Percentiles rank a stretch among this genome's conserved stretches.
Conservation (phyloP, 345 rosid genomes). For the Gossypium stocksii region DNA sequence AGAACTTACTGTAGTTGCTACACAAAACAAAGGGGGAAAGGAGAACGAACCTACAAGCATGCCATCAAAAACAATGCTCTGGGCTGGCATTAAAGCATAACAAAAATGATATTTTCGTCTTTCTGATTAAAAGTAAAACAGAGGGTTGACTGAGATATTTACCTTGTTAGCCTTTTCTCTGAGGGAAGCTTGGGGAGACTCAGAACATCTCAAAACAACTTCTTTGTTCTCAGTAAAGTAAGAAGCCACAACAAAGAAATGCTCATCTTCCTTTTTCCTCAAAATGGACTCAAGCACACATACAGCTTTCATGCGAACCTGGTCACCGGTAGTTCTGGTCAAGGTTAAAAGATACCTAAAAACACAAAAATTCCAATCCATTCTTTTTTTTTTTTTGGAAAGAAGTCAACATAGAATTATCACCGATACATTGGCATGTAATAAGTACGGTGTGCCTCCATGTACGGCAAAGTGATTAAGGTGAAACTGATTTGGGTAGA, state of each 20-base stretch:
- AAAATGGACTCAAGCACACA: conserved; percentile 87
- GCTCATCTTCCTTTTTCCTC: conserved; percentile 74
- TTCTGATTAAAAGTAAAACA: not conserved
- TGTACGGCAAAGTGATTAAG: not conserved
- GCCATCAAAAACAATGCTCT: not conserved
- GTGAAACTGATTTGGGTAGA: not conserved
- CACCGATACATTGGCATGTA: not conserved
- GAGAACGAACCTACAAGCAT: not conserved
- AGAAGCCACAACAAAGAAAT: conserved; percentile 55
- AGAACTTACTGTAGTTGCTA: not conserved
- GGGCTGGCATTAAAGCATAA: not conserved
- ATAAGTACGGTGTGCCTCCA: not conserved
- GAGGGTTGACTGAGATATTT: conserved; percentile 9
- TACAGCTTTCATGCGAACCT: conserved; percentile 91
- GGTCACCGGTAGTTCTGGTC: conserved; percentile 23
- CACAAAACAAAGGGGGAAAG: not conserved
- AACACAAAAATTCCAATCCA: not conserved
- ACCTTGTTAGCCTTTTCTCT: conserved; percentile 89
- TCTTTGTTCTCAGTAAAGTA: conserved; percentile 73
- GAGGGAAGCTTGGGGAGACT: conserved; percentile 86
- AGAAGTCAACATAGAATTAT: not conserved
- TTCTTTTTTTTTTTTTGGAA: not conserved
- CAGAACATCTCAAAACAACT: conserved; percentile 59
- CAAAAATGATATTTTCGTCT: not conserved
- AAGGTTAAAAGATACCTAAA: conserved; percentile 1